Evolutionary conservation across 257 asterid species (phyloP), one percentile per base, ranked within the genome.

Genomic region (Echium plantagineum): DNA sequence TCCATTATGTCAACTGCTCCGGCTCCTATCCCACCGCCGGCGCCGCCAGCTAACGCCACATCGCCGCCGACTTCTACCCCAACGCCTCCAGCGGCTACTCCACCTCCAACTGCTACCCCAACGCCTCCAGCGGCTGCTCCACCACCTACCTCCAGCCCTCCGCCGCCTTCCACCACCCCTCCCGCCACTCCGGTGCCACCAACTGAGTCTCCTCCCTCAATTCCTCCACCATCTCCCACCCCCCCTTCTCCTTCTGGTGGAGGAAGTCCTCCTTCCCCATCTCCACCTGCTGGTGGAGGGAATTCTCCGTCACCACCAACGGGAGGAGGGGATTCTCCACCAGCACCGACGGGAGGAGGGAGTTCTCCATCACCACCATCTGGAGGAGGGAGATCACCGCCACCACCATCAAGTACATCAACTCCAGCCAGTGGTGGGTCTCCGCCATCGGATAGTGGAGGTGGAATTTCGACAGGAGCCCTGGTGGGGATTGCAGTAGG

Each of bases 401-500:
- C 62, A 13, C 65, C 78, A 35, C 81, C 85, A 0, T 75, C 85
- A 38, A 18, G 69, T 17, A 21, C 76, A 0, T 32, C 72, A 15
- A 59, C 76, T 4, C 68, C 84, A 16, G 49, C 80, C 0, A 9
- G 68, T 1, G 18, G 83, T 0, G 69, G 86, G 18, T 21, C 74
- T 17, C 65, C 81, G 21, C 60, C 80, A 7, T 28, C 54, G 21
- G 60, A 20, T 22, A 71, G 28, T 21, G 78, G 71, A 7, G 68
- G 69, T 22, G 66, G 75, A 17, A 66, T 79, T 18, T 68, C 94
- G 7, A 73, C 85, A 4, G 85, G 79, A 42, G 7, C 52, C 69
- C 85, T 81, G 15, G 82, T 85, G 13, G 94, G 94, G 24, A 75
- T 88, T 20, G 94, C 93, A 7, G 48, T 85, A 5, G 94, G 81